Percentiles rank a stretch among this genome's conserved stretches.
phyloP scores from a whole-genome alignment of 2,329 filamentous ascomycete genomes.

The Dothistroma septosporum region DNA sequence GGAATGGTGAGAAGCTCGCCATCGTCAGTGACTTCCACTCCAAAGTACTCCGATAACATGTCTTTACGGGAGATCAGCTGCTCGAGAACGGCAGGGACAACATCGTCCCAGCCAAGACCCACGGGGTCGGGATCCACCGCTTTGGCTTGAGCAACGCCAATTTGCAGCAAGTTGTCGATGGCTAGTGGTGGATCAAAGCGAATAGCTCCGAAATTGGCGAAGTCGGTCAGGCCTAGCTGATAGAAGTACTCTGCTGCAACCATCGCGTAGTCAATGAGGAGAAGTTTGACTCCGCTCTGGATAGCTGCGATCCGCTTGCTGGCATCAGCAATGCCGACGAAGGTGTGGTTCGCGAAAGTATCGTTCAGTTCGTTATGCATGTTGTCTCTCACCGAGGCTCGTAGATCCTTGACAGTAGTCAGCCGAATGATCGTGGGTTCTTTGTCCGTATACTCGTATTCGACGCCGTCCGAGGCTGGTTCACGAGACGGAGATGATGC shows the following conservation, averaged over 20 bases:
- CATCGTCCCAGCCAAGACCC: conserved; percentile 62
- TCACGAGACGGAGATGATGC: conserved; percentile 37
- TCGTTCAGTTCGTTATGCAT: conserved; percentile 86
- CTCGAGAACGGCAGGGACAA: conserved; percentile 61
- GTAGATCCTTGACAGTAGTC: conserved; percentile 79
- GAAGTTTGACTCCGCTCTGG: conserved; percentile 87
- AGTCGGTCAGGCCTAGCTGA: conserved; percentile 89
- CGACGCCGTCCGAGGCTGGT: conserved; percentile 47
- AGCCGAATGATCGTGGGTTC: conserved; percentile 68
- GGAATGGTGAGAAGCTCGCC: conserved; percentile 78
- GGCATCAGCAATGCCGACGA: conserved; percentile 89
- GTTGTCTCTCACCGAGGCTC: conserved; percentile 70
- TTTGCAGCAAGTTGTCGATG: conserved; percentile 64
- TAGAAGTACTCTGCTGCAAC: conserved; percentile 87
- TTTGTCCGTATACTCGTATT: conserved; percentile 69
- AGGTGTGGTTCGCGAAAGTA: conserved; percentile 81
- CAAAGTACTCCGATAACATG: conserved; percentile 93
- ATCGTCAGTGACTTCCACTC: conserved; percentile 70
- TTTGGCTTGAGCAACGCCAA: conserved; percentile 67
- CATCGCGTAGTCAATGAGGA: conserved; percentile 88
- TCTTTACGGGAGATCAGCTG: conserved; percentile 72
- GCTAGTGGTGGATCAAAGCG: conserved; percentile 72
- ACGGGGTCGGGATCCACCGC: conserved; percentile 36
- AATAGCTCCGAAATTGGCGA: conserved; percentile 87
- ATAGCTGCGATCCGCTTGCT: conserved; percentile 83